Evolutionary conservation across 306 rosid genomes (phyloP).

Genomic region (Pyrus bretschneideri): DNA sequence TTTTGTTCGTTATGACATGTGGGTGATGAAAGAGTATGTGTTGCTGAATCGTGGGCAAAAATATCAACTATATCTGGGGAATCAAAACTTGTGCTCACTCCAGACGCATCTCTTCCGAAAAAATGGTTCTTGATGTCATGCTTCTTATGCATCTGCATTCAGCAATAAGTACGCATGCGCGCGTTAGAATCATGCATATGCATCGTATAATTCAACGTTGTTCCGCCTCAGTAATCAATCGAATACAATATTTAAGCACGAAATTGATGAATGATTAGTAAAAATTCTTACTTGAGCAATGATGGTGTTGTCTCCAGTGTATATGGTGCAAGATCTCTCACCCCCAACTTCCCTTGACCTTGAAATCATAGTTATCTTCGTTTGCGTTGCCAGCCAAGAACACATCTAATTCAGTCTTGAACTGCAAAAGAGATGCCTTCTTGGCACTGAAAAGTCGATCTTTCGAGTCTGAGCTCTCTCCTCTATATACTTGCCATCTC

Average conservation of each 20-base stretch:
- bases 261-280: too few relatives aligned
- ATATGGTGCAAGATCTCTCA: constrained; percentile 33
- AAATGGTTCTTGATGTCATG: constrained; percentile 18
- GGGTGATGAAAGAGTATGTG: neutral
- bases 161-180: too few relatives aligned
- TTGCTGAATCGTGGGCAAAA: neutral
- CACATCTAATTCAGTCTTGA: constrained; percentile 28
- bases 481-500: constrained; percentile 39
- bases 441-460: constrained; percentile 29
- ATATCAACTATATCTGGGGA: neutral
- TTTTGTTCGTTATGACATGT: neutral
- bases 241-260: too few relatives aligned
- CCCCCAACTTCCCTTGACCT: constrained; percentile 35
- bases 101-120: constrained; percentile 33
- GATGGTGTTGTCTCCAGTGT: constrained; percentile 12
- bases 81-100: constrained; percentile 7
- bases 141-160: constrained; percentile 46
- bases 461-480: constrained; percentile 30
- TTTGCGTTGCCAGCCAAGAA: constrained; percentile 28
- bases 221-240: too few relatives aligned
- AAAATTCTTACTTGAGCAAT: constrained; percentile 19
- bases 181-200: too few relatives aligned
- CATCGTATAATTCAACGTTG: too few relatives aligned
- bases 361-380: constrained; percentile 28
- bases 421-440: constrained; percentile 19